Evolutionary conservation across 768 basidiomycete genomes (phyloP), one percentile per base, ranked within the genome.

Genomic region (Pisolithus sp.): DNA sequence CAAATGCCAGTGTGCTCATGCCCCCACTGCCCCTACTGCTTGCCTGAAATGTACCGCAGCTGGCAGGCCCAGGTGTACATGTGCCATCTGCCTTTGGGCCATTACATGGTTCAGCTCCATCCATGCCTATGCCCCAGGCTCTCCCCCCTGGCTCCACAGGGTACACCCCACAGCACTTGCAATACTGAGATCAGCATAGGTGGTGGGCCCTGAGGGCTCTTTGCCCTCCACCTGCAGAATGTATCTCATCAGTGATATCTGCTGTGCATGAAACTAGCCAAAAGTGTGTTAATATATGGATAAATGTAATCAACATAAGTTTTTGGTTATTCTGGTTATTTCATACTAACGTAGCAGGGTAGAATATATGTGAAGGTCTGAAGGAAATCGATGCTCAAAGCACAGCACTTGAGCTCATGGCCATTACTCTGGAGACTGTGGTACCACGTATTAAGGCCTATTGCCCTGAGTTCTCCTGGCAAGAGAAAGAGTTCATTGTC

Each of bases 401-500:
- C 7, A 37, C 46, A 18, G 52, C 46, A 28, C 38, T n/a, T 23
- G 31, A 43, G 28, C 46, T 53, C 36, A 40, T 24, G 15, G 10
- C 21, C 6, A 31, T 47, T n/a, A 46, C 52, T 9, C 39, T 48
- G 7, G 18, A 31, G 7, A 50, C 24, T 26, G 21, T 45, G 13
- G 20, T 48, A n/a, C 50, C 39, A n/a, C n/a, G 21, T 12, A 42
- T 51, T 17, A 41, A 26, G 10, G n/a, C 39, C 5, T 45, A 38
- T 43, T 23, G 28, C 13, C 36, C 50, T 2, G 0, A 21, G 4
- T 55, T 55, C 38, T n/a, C 7, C 21, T 55, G 54, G 51, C 10
- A 39, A 23, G 31, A 39, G 2, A 24, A 42, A 13, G 46, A 55
- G 40, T 55, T 55, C 23, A 34, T 55, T 18, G 47, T 55, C 8